phyloP scores from a whole-genome alignment of 2,329 filamentous ascomycete genomes.

The Penicillium sp. region DNA sequence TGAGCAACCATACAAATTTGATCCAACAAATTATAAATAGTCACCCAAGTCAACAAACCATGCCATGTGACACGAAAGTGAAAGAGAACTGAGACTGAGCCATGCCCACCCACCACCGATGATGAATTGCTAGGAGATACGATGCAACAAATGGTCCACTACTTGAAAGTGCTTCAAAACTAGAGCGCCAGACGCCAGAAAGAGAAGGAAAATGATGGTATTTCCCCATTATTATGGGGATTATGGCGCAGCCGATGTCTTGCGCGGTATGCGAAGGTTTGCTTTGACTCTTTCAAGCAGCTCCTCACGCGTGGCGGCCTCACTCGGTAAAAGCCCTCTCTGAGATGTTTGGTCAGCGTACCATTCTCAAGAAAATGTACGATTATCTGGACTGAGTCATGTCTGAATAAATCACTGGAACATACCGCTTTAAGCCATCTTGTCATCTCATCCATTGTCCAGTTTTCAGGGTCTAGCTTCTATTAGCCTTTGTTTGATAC shows the following conservation, averaged over 20 bases:
- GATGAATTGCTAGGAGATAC: not conserved
- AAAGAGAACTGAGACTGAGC: not conserved
- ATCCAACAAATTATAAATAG: not conserved
- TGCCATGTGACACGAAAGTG: not conserved
- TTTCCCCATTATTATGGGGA: slow-evolving; percentile 2
- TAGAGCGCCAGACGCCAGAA: not conserved
- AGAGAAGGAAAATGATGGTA: not conserved
- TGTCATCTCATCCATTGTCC: slow-evolving; percentile 77
- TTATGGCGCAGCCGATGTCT: slow-evolving; percentile 14
- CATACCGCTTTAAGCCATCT: slow-evolving; percentile 79
- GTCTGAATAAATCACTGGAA: slow-evolving; percentile 17
- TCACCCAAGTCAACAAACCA: not conserved
- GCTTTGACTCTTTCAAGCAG: slow-evolving; percentile 68
- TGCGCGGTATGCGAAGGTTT: slow-evolving; percentile 57
- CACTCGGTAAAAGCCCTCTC: slow-evolving; percentile 63
- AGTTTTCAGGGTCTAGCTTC: slow-evolving; percentile 60
- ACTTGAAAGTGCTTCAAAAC: not conserved
- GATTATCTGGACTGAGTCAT: not conserved
- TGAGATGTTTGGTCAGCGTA: slow-evolving; percentile 34
- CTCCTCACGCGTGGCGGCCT: slow-evolving; percentile 61
- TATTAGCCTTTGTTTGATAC: slow-evolving; percentile 11
- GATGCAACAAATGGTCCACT: not conserved
- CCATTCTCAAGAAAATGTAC: not conserved
- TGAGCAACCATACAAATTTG: slow-evolving; percentile 25
- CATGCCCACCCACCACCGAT: not conserved